A percentile compares a stretch with the other conserved stretches of the same genome.
These are phyloP conservation scores for Trypanosoma cruzi DNA, from an alignment of 208 protist genomes.

Conservation along the genomic window DNA sequence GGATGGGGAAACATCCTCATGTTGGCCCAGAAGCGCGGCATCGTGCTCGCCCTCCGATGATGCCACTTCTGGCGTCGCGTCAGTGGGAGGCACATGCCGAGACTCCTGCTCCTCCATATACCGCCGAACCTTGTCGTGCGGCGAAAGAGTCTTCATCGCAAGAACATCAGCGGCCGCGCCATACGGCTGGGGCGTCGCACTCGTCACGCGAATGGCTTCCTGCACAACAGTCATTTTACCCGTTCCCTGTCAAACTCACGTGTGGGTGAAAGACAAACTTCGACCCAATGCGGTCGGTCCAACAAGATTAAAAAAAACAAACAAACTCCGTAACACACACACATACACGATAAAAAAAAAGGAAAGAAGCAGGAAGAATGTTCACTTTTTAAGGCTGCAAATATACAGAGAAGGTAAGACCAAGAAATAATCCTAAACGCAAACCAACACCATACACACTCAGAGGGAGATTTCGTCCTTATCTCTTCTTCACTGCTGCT, in stretches of 20 bases:
- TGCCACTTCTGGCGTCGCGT: not conserved
- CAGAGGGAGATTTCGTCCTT: not conserved
- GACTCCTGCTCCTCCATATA: constrained; percentile 28
- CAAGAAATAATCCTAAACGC: not conserved
- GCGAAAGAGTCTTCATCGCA: constrained; percentile 12
- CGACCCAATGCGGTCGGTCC: not conserved
- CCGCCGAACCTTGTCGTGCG: constrained; percentile 24
- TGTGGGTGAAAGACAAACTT: not conserved
- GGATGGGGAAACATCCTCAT: too few relatives aligned
- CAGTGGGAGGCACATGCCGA: not conserved
- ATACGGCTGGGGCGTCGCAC: not conserved
- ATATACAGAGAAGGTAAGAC: not conserved
- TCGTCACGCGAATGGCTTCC: not conserved
- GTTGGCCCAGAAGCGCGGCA: not conserved
- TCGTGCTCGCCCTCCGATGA: not conserved
- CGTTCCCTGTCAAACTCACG: not conserved
- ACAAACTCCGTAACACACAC: constrained; percentile 2
- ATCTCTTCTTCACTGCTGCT: constrained; percentile 5
- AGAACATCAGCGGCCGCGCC: constrained; percentile 14
- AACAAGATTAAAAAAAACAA: constrained; percentile 9
- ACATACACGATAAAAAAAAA: constrained; percentile 2
- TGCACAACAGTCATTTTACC: not conserved
- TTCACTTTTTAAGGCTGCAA: not conserved
- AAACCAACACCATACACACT: not conserved
- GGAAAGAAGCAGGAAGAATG: constrained; percentile 8